These are phyloP conservation scores for Bruguiera sexangula DNA, from an alignment of 345 rosid species.

Conservation along the genomic window DNA sequence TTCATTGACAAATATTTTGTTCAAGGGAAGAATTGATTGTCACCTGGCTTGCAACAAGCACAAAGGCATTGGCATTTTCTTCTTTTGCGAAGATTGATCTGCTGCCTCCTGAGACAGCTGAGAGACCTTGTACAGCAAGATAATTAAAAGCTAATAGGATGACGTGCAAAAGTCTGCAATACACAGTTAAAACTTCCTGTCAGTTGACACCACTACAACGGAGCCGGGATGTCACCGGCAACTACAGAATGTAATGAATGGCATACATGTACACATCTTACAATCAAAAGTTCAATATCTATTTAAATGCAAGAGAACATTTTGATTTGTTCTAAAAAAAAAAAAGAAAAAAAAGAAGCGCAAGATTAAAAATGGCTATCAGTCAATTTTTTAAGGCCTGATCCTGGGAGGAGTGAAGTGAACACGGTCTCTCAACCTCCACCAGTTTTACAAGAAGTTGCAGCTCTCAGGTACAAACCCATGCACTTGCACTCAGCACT, in stretches of 20 bases:
- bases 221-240: not conserved
- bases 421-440: no score
- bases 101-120: slow-evolving; percentile 47
- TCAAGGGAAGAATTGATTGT: not conserved
- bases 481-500: not conserved
- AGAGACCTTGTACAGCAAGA: slow-evolving; percentile 47
- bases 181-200: slow-evolving; percentile 10
- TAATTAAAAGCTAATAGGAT: slow-evolving; percentile 57
- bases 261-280: not conserved
- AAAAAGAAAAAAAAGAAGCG: no score
- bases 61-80: slow-evolving; percentile 61
- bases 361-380: no score
- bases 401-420: no score
- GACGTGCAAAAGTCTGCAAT: slow-evolving; percentile 66
- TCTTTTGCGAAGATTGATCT: slow-evolving; percentile 50
- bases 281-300: not conserved
- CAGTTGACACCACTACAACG: slow-evolving; percentile 9
- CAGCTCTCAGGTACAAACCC: not conserved
- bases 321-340: not conserved
- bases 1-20: not conserved
- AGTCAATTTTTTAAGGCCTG: no score
- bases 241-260: not conserved
- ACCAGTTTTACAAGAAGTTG: no score
- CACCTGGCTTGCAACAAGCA: slow-evolving; percentile 87
- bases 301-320: not conserved